A percentile compares a stretch with the other conserved stretches of the same genome.
Conservation (phyloP, 768 basidiomycete species). For the Lentinula edodes region DNA sequence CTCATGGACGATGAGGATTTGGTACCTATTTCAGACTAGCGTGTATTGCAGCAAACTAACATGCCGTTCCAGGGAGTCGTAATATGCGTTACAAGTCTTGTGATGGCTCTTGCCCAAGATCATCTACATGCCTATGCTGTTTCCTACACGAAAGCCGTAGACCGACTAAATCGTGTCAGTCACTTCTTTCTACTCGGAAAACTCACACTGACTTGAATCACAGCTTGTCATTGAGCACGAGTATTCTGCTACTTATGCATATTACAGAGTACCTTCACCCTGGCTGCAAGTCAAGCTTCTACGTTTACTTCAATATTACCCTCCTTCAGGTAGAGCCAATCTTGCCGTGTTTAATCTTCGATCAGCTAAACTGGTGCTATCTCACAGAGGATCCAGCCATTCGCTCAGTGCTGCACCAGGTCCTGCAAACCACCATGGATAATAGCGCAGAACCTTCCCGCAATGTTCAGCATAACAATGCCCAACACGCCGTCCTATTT, state of each 20-base stretch:
- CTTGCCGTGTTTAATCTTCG: background rate
- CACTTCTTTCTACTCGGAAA: background rate
- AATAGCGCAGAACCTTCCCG: slow-evolving; percentile 86
- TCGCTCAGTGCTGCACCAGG: slow-evolving; percentile 68
- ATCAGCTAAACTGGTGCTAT: background rate
- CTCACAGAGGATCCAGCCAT: slow-evolving; percentile 76
- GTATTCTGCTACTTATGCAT: slow-evolving; percentile 84
- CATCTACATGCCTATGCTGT: slow-evolving; percentile 86
- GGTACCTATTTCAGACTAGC: slow-evolving; percentile 30
- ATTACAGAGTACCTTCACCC: slow-evolving; percentile 96
- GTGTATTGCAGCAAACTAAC: slow-evolving; percentile 6
- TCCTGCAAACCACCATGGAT: slow-evolving; percentile 87
- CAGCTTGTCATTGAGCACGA: slow-evolving; percentile 91
- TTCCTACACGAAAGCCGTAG: slow-evolving; percentile 93
- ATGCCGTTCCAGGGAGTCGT: slow-evolving; percentile 72
- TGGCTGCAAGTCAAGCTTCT: slow-evolving; percentile 98
- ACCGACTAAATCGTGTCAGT: slow-evolving; percentile 75
- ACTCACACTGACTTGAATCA: background rate
- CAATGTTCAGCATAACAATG: slow-evolving; percentile 98
- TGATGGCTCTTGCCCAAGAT: slow-evolving; percentile 93
- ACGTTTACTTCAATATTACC: slow-evolving; percentile 90
- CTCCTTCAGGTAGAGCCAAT: slow-evolving; percentile 71
- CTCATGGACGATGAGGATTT: slow-evolving; percentile 94
- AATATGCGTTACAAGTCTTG: slow-evolving; percentile 86
- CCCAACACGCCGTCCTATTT: slow-evolving; percentile 96